phyloP scores from a whole-genome alignment of 768 basidiomycete genomes.

The Suillus fuscotomentosus region DNA sequence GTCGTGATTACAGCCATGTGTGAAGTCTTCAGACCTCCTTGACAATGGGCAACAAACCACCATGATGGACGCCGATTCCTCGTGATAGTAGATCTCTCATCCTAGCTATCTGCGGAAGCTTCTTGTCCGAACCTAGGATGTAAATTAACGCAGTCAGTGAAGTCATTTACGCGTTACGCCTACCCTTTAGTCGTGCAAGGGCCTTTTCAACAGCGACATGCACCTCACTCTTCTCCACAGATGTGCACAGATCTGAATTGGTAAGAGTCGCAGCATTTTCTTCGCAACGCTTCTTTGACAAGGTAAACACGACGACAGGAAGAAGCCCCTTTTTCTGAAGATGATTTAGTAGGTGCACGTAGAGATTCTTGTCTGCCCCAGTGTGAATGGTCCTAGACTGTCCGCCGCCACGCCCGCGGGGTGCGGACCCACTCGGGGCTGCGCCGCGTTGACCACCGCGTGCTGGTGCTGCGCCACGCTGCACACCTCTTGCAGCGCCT shows the following conservation, averaged over 20 bases:
- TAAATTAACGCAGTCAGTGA: slow-evolving; percentile 6
- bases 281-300: slow-evolving; percentile 96
- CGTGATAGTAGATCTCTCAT: slow-evolving; percentile 89
- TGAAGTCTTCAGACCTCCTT: slow-evolving; percentile 69
- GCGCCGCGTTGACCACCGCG: slow-evolving; percentile 57
- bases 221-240: slow-evolving; percentile 95
- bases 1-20: not conserved
- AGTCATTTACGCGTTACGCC: slow-evolving; percentile 13
- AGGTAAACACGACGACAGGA: slow-evolving; percentile 95
- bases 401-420: slow-evolving; percentile 44
- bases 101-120: slow-evolving; percentile 86
- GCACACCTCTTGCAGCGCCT: slow-evolving; percentile 54
- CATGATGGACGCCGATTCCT: slow-evolving; percentile 97
- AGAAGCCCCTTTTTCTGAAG: slow-evolving; percentile 84
- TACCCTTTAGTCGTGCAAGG: slow-evolving; percentile 86
- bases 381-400: slow-evolving; percentile 59
- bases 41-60: slow-evolving; percentile 92
- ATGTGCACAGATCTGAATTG: slow-evolving; percentile 83
- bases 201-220: slow-evolving; percentile 94
- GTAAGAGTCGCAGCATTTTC: slow-evolving; percentile 91
- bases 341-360: slow-evolving; percentile 86
- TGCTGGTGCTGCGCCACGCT: slow-evolving; percentile 45
- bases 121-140: slow-evolving; percentile 78
- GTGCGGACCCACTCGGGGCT: slow-evolving; percentile 35
- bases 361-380: slow-evolving; percentile 84